Percentiles rank a stretch among this genome's conserved stretches.
phyloP scores from a whole-genome alignment of 116 monocot genomes.

The Iris pallida region DNA sequence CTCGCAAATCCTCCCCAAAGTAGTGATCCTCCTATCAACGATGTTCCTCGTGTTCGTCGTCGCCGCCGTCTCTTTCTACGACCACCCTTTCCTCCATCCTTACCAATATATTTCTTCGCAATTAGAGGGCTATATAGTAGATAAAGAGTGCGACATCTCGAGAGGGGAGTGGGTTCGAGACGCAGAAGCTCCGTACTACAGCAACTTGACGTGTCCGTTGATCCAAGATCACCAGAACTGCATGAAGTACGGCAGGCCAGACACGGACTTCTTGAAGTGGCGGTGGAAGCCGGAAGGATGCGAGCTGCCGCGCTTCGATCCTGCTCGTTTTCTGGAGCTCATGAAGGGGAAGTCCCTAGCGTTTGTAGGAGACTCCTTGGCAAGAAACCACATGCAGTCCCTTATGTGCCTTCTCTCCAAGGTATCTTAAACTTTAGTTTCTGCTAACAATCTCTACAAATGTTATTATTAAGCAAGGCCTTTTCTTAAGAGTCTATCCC shows the following conservation, averaged over 20 bases:
- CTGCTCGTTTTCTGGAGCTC: constrained; percentile 24
- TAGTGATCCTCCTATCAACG: constrained; percentile 2
- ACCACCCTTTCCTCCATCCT: constrained; percentile 1
- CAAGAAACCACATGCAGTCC: constrained; percentile 40
- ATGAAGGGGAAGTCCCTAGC: constrained; percentile 37
- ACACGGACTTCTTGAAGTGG: constrained; percentile 34
- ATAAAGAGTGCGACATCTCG: constrained; percentile 11
- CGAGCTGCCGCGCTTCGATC: constrained; percentile 26
- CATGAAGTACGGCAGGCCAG: constrained; percentile 48
- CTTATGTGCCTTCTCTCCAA: constrained; percentile 34
- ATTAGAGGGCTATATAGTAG: neutral
- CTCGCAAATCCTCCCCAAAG: constrained; percentile 5
- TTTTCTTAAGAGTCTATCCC: neutral
- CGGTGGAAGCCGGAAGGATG: constrained; percentile 38
- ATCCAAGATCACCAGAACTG: constrained; percentile 47
- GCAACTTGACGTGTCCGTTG: constrained; percentile 31
- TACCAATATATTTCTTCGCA: neutral
- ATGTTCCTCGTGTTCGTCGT: constrained; percentile 12
- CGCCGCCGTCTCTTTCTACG: neutral
- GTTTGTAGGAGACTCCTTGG: constrained; percentile 44
- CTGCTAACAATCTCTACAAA: neutral
- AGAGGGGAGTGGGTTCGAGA: constrained; percentile 30
- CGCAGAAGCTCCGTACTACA: constrained; percentile 28
- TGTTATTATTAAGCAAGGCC: neutral
- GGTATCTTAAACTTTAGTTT: constrained; percentile 3